phyloP scores from a whole-genome alignment of 139 green algal genomes.

The Trebouxia sp. region DNA sequence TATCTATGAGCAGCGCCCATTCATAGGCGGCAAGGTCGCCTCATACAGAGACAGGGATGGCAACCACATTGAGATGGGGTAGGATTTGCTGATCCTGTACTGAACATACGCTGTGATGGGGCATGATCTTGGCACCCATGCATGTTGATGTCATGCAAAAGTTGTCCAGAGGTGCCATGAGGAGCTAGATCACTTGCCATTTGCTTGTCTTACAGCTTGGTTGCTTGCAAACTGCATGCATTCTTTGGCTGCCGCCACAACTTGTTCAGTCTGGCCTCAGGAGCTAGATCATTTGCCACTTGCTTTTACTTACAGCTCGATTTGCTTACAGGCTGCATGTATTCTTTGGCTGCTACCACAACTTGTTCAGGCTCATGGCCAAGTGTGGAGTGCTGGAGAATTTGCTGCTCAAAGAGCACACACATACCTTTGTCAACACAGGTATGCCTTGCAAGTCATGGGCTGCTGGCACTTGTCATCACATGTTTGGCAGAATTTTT shows the following conservation, averaged over 20 bases:
- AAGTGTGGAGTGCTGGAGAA: slow-evolving; percentile 96
- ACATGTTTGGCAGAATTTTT: background rate
- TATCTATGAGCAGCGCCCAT: slow-evolving; percentile 90
- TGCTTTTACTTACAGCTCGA: no score
- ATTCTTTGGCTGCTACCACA: slow-evolving; percentile 59
- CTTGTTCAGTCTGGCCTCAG: slow-evolving; percentile 94
- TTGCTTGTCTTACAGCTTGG: no score
- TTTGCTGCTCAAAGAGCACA: slow-evolving; percentile 95
- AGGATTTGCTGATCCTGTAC: background rate
- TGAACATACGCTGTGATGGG: no score
- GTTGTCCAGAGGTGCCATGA: no score
- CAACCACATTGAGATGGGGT: slow-evolving; percentile 97
- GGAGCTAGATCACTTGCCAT: no score
- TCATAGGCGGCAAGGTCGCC: slow-evolving; percentile 96
- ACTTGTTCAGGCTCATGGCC: slow-evolving; percentile 94
- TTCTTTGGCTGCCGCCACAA: slow-evolving; percentile 64
- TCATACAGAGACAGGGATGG: slow-evolving; percentile 91
- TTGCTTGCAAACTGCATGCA: background rate
- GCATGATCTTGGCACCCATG: no score
- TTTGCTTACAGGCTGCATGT: slow-evolving; percentile 14
- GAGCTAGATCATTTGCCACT: no score
- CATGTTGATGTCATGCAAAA: background rate
- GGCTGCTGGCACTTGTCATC: background rate
- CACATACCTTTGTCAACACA: slow-evolving; percentile 96
- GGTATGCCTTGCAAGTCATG: no score